These are phyloP conservation scores for Escovopsis sp. DNA, from an alignment of 2,329 filamentous ascomycete genomes.

Conservation along the genomic window DNA sequence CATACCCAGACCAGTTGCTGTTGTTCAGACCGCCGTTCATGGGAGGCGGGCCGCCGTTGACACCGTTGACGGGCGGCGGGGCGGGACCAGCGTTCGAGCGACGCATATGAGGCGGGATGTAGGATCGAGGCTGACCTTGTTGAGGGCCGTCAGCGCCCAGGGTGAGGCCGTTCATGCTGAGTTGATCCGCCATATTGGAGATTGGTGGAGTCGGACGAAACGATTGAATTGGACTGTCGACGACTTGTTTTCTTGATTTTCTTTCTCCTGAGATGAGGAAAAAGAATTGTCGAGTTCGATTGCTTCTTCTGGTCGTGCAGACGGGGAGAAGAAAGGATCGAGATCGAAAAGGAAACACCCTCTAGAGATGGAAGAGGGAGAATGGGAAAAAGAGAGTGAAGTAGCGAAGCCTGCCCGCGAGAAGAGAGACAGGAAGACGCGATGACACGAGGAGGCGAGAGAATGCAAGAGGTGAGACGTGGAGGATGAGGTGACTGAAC, in stretches of 20 bases:
- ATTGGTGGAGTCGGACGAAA: constrained; percentile 4
- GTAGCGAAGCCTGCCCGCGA: constrained; percentile 14
- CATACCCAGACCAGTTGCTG: constrained; percentile 25
- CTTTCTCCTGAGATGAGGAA: neutral
- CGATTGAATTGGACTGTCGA: constrained; percentile 3
- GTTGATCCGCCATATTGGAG: constrained; percentile 62
- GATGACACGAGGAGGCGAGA: constrained; percentile 6
- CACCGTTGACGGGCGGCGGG: constrained; percentile 10
- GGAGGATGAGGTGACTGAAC: neutral
- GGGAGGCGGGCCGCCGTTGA: constrained; percentile 6
- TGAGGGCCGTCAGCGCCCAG: constrained; percentile 32
- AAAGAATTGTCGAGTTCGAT: constrained; percentile 1
- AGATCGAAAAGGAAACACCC: constrained; percentile 12
- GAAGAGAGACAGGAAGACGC: constrained; percentile 15
- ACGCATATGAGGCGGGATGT: constrained; percentile 77
- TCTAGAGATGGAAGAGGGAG: constrained; percentile 15
- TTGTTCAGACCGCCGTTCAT: constrained; percentile 17
- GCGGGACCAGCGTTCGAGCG: constrained; percentile 21
- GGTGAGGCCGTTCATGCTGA: constrained; percentile 65
- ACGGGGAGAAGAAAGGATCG: constrained; percentile 3
- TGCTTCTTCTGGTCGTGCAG: neutral
- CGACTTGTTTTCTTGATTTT: neutral
- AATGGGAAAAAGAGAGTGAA: constrained; percentile 14
- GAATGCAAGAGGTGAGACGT: constrained; percentile 15
- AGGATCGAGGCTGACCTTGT: constrained; percentile 39